Percentiles rank a stretch among this genome's conserved stretches.
phyloP scores from a whole-genome alignment of 176 grass and related monocot genomes.

The Aegilops speltoides region DNA sequence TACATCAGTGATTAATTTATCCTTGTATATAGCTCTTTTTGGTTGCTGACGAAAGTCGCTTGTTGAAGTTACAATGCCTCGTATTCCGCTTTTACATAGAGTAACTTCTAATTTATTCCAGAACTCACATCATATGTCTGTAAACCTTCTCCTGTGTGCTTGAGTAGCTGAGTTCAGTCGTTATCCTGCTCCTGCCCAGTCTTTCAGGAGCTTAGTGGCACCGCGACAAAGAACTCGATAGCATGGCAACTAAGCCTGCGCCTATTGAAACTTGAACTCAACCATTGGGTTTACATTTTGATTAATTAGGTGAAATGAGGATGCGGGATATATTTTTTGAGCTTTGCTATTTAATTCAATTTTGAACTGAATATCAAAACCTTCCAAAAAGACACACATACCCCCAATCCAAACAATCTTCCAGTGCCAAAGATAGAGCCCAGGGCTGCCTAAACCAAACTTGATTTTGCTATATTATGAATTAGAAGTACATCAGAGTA shows the following conservation, averaged over 20 bases:
- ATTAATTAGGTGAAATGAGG: not conserved
- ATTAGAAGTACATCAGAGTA: constrained; percentile 18
- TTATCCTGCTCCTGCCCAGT: not conserved
- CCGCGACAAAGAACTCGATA: not conserved
- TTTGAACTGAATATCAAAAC: not conserved
- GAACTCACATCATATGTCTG: not conserved
- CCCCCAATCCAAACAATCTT: not conserved
- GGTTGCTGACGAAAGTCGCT: too few relatives aligned
- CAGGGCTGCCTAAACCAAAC: not conserved
- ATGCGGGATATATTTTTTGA: not conserved
- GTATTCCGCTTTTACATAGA: not conserved
- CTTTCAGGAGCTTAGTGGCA: not conserved
- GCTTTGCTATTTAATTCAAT: not conserved
- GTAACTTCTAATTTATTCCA: not conserved
- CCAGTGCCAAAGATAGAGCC: not conserved
- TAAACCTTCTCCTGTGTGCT: not conserved
- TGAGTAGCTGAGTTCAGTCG: not conserved
- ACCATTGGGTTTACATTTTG: not conserved
- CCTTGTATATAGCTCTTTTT: too few relatives aligned
- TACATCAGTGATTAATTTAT: not conserved
- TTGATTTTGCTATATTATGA: constrained; percentile 32
- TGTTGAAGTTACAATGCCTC: not conserved
- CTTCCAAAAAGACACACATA: not conserved
- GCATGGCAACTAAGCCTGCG: not conserved
- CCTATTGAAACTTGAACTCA: not conserved